phyloP scores from a whole-genome alignment of 23 red algal species.

The Gracilariopsis chorda region DNA sequence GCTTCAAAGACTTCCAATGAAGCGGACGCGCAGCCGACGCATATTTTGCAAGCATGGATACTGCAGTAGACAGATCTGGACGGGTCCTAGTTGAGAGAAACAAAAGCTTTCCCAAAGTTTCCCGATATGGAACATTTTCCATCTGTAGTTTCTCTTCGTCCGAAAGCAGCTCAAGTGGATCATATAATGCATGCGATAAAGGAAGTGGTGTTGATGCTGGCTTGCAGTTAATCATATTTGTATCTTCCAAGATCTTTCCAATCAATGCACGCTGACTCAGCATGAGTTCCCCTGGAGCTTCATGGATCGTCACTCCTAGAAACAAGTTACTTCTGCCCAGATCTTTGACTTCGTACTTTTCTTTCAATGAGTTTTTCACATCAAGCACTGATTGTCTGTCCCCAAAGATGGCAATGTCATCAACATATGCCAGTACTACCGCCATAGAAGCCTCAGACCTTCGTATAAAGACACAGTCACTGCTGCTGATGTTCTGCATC shows the following conservation, averaged over 20 bases:
- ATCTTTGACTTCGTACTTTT: not conserved
- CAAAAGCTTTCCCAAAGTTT: constrained; percentile 1
- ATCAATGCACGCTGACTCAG: not conserved
- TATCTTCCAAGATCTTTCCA: not conserved
- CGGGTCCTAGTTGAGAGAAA: constrained; percentile 2
- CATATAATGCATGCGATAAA: constrained; percentile 5
- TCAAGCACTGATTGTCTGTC: not conserved
- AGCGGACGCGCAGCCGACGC: not conserved
- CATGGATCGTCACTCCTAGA: not conserved
- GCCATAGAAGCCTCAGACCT: not conserved
- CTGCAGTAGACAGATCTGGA: not conserved
- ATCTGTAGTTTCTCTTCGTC: not conserved
- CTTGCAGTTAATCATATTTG: not conserved
- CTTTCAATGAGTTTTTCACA: not conserved
- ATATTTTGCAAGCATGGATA: constrained; percentile 53
- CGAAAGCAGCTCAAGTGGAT: not conserved
- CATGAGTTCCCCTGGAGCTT: not conserved
- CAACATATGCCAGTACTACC: not conserved
- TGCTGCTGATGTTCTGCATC: not conserved
- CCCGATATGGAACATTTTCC: not conserved
- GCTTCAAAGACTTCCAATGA: constrained; percentile 11
- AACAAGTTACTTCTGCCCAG: not conserved
- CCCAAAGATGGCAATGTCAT: not conserved
- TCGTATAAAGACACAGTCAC: not conserved
- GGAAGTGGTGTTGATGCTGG: not conserved